Percentiles rank a stretch among this genome's conserved stretches.
Evolutionary conservation across 2,329 filamentous ascomycete species (phyloP).

Genomic region (Bipolaris oryzae): DNA sequence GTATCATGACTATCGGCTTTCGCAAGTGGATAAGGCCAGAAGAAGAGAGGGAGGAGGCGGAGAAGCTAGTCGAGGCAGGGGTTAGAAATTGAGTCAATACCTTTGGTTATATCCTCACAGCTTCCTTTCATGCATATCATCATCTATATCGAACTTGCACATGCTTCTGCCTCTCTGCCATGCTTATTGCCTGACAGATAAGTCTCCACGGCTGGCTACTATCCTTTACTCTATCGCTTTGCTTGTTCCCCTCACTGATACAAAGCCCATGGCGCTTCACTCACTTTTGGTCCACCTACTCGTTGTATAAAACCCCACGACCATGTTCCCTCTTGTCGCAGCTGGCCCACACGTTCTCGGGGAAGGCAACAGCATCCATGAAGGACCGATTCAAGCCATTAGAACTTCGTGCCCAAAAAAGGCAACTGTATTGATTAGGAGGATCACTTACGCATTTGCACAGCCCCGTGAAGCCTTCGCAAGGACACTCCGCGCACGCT

Average conservation of each 20-base stretch:
- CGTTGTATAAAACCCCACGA: too few species aligned
- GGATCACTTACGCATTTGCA: constrained; percentile 36
- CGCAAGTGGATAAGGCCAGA: constrained; percentile 58
- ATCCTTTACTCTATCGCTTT: too few species aligned
- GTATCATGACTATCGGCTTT: constrained; percentile 51
- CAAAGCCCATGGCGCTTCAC: too few species aligned
- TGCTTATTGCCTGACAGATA: too few species aligned
- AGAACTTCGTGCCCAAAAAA: background rate
- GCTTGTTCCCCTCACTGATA: too few species aligned
- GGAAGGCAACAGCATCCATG: constrained; percentile 40
- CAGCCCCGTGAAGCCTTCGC: constrained; percentile 22
- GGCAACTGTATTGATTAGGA: background rate
- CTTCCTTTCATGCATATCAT: too few species aligned
- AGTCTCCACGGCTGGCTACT: too few species aligned
- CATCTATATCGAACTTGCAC: background rate
- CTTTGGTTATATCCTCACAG: background rate
- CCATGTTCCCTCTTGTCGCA: background rate
- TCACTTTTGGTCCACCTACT: too few species aligned
- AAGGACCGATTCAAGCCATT: constrained; percentile 22
- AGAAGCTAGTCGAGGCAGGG: constrained; percentile 25
- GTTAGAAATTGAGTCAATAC: constrained; percentile 3
- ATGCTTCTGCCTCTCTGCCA: too few species aligned
- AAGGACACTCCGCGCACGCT: constrained; percentile 36
- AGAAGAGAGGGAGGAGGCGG: constrained; percentile 54
- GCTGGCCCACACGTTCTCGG: background rate